phyloP scores from a whole-genome alignment of 306 rosid species.

The Neltuma alba region DNA sequence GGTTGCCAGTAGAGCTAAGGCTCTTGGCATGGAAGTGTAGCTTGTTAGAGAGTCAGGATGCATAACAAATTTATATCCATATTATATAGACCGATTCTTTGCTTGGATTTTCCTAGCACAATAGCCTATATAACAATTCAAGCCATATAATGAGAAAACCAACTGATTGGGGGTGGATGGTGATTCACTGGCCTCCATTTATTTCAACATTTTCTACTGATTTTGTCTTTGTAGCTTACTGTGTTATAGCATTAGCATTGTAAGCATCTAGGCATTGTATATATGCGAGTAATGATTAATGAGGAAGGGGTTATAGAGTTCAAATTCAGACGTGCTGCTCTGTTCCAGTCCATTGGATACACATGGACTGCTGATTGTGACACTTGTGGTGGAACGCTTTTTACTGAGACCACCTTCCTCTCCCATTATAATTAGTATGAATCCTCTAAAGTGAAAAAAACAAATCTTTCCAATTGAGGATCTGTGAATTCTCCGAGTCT shows the following conservation, averaged over 20 bases:
- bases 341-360: neutral
- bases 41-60: too few relatives aligned
- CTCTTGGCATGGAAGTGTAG: too few relatives aligned
- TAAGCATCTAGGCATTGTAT: neutral
- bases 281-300: neutral
- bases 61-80: too few relatives aligned
- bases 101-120: too few relatives aligned
- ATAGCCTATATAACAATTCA: too few relatives aligned
- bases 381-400: conserved; percentile 48
- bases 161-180: too few relatives aligned
- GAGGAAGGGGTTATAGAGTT: neutral
- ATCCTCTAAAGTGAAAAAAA: neutral
- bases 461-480: neutral
- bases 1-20: too few relatives aligned
- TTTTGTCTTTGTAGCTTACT: neutral
- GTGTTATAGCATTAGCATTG: neutral
- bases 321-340: neutral
- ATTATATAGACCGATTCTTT: too few relatives aligned
- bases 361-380: neutral
- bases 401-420: conserved; percentile 31
- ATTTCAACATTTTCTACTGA: neutral
- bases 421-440: conserved; percentile 27
- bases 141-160: too few relatives aligned
- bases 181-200: neutral
- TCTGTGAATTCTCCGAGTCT: neutral